Evolutionary conservation across 805 yeast species (phyloP), one percentile per base, ranked within the genome.

Genomic region (Cyberlindnera veronae): DNA sequence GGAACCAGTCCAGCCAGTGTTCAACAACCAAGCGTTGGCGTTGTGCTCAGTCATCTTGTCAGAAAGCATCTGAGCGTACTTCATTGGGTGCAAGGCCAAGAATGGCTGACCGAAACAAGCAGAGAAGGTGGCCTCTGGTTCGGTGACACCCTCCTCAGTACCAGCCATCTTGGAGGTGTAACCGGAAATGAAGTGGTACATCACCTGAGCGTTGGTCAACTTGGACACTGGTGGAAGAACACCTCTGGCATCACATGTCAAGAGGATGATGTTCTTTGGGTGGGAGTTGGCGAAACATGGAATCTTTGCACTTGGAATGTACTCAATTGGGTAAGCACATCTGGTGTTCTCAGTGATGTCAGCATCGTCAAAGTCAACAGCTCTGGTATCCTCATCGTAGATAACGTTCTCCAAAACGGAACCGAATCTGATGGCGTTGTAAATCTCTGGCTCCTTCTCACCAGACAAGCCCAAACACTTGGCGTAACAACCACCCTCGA

Each of bases 151-250:
- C 66, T 87, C 95, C 71, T 91, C 99, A 39, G 99, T 91, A 66
- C 98, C 98, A 48, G 99, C 96, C 95, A 91, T 91, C 79, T 93
- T 91, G 41, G 98, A 91, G 48, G 99, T 91, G 78, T 91, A 91
- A 60, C 99, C 99, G 50, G 95, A 84, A 57, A 91, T 91, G 72
- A 91, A 91, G 72, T 91, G 98, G 77, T 93, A 91, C 98, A 93
- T 91, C 51, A 91, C 98, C 72, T 91, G 98, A 56, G 91, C 86
- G 62, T 88, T 88, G 29, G 95, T 77, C 64, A 91, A 78, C 69
- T 83, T 87, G 49, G 97, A 89, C 50, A 91, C 95, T 49, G 98
- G 98, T 40, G 99, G 99, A 57, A 91, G 75, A 29, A 91, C 97
- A 71, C 99, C 99, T 46, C 95, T 79, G 48, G 98, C 98, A 63